Conservation (phyloP, 2,329 filamentous ascomycete genomes). For the Fusarium solani-melongenae region DNA sequence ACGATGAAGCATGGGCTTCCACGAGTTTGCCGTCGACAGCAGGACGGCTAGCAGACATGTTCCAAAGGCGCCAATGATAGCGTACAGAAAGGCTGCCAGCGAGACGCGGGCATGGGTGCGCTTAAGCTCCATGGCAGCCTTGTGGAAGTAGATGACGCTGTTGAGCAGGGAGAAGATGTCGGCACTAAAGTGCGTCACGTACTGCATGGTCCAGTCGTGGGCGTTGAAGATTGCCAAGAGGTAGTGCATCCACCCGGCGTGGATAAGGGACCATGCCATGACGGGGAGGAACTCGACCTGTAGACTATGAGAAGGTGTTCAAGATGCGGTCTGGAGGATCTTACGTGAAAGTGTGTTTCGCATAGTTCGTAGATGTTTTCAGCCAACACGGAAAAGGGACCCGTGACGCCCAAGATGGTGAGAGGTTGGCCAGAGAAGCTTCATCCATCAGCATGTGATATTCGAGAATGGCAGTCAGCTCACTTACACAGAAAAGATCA, state of each 20-base stretch:
- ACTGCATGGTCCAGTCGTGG: conserved; percentile 77
- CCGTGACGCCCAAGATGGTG: conserved; percentile 74
- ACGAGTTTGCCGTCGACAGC: conserved; percentile 69
- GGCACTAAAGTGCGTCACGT: conserved; percentile 74
- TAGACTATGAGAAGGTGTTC: not conserved
- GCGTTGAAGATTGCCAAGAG: conserved; percentile 74
- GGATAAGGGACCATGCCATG: conserved; percentile 76
- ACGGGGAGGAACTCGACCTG: conserved; percentile 71
- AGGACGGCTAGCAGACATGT: conserved; percentile 72
- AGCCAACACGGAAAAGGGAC: conserved; percentile 73
- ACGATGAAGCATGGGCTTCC: conserved; percentile 70
- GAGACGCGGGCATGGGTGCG: conserved; percentile 66
- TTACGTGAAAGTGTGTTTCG: conserved; percentile 63
- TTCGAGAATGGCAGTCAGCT: not conserved
- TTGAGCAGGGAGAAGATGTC: conserved; percentile 76
- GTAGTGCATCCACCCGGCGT: conserved; percentile 73
- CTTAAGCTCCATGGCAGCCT: conserved; percentile 72
- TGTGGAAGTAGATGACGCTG: conserved; percentile 76
- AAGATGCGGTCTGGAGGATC: conserved; percentile 9
- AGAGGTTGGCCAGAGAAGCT: conserved; percentile 70
- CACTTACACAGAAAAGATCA: conserved; percentile 69
- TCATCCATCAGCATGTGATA: not conserved
- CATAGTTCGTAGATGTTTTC: conserved; percentile 73
- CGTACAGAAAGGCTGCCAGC: conserved; percentile 72
- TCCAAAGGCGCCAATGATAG: conserved; percentile 71